Percentiles rank a stretch among this genome's conserved stretches.
These are phyloP conservation scores for Dalbergia cultrata DNA, from an alignment of 306 rosid genomes.

Conservation along the genomic window DNA sequence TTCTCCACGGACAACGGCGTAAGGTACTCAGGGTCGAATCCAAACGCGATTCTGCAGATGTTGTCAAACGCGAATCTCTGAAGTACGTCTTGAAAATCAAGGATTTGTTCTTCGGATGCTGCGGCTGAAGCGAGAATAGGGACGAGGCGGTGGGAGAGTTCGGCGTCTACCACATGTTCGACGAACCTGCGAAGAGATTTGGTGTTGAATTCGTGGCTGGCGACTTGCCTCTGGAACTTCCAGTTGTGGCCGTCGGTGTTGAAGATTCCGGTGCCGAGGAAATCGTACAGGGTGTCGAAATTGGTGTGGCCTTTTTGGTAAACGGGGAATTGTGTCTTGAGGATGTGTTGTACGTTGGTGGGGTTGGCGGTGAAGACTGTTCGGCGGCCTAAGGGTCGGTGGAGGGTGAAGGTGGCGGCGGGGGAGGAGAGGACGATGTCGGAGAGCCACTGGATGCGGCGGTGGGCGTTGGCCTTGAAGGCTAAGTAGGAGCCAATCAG, in stretches of 20 bases:
- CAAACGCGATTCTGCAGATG: conserved; percentile 74
- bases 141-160: conserved; percentile 61
- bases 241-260: conserved; percentile 62
- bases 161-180: conserved; percentile 69
- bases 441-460: conserved; percentile 62
- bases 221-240: conserved; percentile 77
- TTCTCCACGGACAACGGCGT: conserved; percentile 47
- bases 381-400: conserved; percentile 34
- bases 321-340: neutral
- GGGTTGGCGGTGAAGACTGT: neutral
- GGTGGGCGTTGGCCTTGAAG: conserved; percentile 25
- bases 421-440: conserved; percentile 61
- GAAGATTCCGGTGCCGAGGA: conserved; percentile 82
- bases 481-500: conserved; percentile 45
- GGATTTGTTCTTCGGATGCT: neutral
- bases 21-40: conserved; percentile 69
- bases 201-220: conserved; percentile 69
- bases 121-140: conserved; percentile 62
- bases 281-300: conserved; percentile 39
- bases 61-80: conserved; percentile 81
- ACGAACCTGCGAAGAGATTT: conserved; percentile 66
- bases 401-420: conserved; percentile 60
- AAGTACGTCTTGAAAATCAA: conserved; percentile 78
- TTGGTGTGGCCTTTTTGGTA: neutral
- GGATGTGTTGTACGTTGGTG: neutral